Percentiles rank a stretch among this genome's conserved stretches.
phyloP scores from a whole-genome alignment of 176 grass and related monocot species.

The Olyra latifolia region DNA sequence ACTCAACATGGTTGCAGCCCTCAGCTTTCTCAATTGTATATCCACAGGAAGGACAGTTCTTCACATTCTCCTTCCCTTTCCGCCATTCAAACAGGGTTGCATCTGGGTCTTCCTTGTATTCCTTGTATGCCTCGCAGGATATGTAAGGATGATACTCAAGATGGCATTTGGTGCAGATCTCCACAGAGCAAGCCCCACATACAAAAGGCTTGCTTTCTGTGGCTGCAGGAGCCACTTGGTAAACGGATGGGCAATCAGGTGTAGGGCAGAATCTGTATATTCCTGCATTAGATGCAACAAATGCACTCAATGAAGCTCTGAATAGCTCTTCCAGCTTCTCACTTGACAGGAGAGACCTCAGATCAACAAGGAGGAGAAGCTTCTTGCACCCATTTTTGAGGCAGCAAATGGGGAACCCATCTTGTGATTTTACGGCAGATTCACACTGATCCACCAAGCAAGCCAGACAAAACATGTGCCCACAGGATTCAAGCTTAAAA shows the following conservation, averaged over 20 bases:
- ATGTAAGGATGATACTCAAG: constrained; percentile 75
- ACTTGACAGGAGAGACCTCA: constrained; percentile 55
- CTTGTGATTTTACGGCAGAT: constrained; percentile 59
- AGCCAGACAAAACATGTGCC: constrained; percentile 64
- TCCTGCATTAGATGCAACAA: constrained; percentile 63
- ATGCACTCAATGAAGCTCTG: constrained; percentile 64
- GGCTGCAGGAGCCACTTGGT: constrained; percentile 44
- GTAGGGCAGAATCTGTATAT: constrained; percentile 75
- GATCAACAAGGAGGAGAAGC: constrained; percentile 57
- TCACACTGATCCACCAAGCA: constrained; percentile 88
- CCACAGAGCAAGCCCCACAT: constrained; percentile 71
- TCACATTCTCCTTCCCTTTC: constrained; percentile 78
- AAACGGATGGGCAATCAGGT: constrained; percentile 73
- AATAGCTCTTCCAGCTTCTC: constrained; percentile 79
- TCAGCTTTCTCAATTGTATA: constrained; percentile 85
- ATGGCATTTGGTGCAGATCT: constrained; percentile 90
- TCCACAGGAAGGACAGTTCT: constrained; percentile 67
- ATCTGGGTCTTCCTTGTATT: constrained; percentile 83
- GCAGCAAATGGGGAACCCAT: constrained; percentile 80
- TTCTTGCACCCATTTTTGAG: constrained; percentile 64
- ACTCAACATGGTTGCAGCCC: constrained; percentile 87
- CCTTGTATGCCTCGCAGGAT: constrained; percentile 76
- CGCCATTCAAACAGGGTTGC: constrained; percentile 66
- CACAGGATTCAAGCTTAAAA: constrained; percentile 86
- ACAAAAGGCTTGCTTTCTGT: constrained; percentile 56